A percentile compares a stretch with the other conserved stretches of the same genome.
Evolutionary conservation across 106 monocot species (phyloP).

Genomic region (Vanilla planifolia): DNA sequence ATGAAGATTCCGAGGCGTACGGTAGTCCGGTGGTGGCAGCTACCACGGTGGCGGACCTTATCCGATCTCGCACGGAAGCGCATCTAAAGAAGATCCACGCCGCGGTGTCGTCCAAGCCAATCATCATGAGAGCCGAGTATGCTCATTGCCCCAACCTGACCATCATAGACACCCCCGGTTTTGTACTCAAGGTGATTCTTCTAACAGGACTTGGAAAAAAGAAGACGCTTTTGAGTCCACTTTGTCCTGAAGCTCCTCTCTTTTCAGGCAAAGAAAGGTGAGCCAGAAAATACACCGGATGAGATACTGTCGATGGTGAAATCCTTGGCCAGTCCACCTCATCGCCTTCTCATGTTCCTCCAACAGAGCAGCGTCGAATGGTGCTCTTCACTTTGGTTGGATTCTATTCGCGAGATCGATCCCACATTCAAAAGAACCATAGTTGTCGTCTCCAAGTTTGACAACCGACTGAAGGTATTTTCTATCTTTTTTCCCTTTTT

Average conservation of each 20-base stretch:
- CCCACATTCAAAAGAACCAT: conserved; percentile 84
- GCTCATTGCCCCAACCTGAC: conserved; percentile 97
- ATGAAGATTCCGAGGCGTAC: conserved; percentile 98
- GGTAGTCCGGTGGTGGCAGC: conserved; percentile 63
- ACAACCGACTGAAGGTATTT: conserved; percentile 86
- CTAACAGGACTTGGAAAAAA: neutral
- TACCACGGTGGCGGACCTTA: conserved; percentile 82
- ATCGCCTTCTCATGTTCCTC: conserved; percentile 86
- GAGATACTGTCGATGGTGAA: conserved; percentile 97
- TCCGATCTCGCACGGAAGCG: conserved; percentile 76
- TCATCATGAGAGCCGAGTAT: conserved; percentile 96
- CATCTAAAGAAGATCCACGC: conserved; percentile 65
- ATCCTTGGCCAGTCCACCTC: conserved; percentile 80
- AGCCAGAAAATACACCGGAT: conserved; percentile 74
- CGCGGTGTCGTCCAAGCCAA: conserved; percentile 84
- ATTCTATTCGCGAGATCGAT: conserved; percentile 90
- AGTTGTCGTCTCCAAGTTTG: conserved; percentile 88
- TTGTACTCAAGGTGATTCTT: conserved; percentile 76
- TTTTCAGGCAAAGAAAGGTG: conserved; percentile 91
- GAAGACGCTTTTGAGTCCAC: neutral
- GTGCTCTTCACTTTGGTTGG: conserved; percentile 96
- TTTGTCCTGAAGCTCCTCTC: neutral
- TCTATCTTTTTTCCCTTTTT: neutral
- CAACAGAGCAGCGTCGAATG: conserved; percentile 99
- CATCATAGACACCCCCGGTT: conserved; percentile 98